Conservation (phyloP, 139 green algal species). For the Bryopsis sp. region DNA sequence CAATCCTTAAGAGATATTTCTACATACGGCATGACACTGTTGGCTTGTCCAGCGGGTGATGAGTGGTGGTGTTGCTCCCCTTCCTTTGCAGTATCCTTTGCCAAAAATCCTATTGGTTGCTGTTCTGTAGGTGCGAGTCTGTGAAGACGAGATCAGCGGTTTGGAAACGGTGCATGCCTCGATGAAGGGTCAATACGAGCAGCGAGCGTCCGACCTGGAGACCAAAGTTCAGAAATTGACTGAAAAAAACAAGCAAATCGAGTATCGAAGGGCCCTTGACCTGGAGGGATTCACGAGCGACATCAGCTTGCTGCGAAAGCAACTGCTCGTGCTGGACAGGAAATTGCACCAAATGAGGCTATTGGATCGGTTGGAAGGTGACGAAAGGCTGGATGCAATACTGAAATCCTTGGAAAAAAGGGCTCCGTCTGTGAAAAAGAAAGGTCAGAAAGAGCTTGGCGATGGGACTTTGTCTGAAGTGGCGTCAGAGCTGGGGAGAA, state of each 20-base stretch:
- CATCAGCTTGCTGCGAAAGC: conserved; percentile 54
- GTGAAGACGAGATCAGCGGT: background rate
- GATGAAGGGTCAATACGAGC: conserved; percentile 1
- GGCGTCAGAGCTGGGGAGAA: background rate
- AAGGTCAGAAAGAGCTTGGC: background rate
- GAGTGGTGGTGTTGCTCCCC: no score
- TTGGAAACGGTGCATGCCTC: background rate
- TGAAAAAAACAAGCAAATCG: conserved; percentile 23
- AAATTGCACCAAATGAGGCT: conserved; percentile 67
- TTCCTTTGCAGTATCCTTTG: no score
- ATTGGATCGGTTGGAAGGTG: conserved; percentile 43
- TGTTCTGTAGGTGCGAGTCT: background rate
- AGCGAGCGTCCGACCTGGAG: background rate
- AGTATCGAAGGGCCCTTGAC: conserved; percentile 35
- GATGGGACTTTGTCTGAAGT: background rate
- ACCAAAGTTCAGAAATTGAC: conserved; percentile 15
- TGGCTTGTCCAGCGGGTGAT: no score
- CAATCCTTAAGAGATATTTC: no score
- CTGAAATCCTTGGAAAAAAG: conserved; percentile 34
- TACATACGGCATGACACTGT: no score
- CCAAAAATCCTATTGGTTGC: background rate
- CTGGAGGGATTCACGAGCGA: conserved; percentile 59
- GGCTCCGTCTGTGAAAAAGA: conserved; percentile 13
- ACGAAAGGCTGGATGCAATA: conserved; percentile 49
- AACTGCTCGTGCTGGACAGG: conserved; percentile 52